Base-by-base conservation (phyloP, 140 eudicot species). In the Stevia rebaudiana region DNA sequence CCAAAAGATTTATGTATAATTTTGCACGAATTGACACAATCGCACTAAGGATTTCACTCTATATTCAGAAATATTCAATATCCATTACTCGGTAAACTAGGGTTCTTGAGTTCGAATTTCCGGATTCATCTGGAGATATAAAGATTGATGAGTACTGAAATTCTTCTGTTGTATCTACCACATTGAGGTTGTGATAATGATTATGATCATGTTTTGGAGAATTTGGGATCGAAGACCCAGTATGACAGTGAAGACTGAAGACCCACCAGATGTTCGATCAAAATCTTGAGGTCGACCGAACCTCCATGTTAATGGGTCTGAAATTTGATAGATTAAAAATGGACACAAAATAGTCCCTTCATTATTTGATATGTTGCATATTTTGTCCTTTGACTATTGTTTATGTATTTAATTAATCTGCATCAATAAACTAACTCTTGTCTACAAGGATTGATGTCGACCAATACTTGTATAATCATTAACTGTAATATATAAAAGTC, bases 181-280 rank as follows among this genome's bases (percentile, higher is more conserved):
- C 19, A 46, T 22, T 24, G 55, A 66, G 52, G 36, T 47, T 56
- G 68, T 56, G 68, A 65, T 65, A 48, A 31, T 63, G 7, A 43
- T 41, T 24, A 47, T 65, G 19, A 39, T 66, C 40, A 19, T 65
- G 43, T 18, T 12, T 74, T 48, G n/a, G 55, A 22, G 55, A 49
- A 56, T 37, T 73, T 30, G 39, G 65, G 25, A 63, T 30, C 65
- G 15, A 64, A 52, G 31, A 41, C 28, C 36, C 37, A 18, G 10
- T 19, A 42, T 42, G 66, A 72, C 63, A 51, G 22, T 40, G 64
- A 51, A n/a, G n/a, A n/a, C n/a, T n/a, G n/a, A 28, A 63, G 72
- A 33, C 72, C 61, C 72, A 65, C 67, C 41, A 54, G 40, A 54
- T 73, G 78, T 73, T 54, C 7, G 59, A 64, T 65, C 49, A 63